Base-by-base conservation (phyloP, 805 yeast species). In the Sungouiella thailandica region DNA sequence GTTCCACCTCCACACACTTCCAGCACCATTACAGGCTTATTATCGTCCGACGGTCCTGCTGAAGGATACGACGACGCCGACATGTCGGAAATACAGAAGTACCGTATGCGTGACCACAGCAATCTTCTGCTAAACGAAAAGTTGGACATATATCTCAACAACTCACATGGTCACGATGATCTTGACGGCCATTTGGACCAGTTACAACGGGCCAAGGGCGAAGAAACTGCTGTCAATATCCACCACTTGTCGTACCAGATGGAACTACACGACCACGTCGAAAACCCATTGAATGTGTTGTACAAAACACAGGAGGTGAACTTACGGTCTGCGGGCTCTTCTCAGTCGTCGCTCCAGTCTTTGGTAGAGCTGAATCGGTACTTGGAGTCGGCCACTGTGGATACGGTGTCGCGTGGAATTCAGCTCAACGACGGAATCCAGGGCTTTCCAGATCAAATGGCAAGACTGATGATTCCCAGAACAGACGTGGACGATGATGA, bases 1-100 rank as follows among this genome's bases (percentile, higher is more conserved):
- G 32, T 29, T 7, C 50, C 50, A 11, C 50, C 50, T 6, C 50
- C 50, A 6, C 50, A 46, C 29, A 32, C 46, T 1, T 36, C 46
- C 8, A 30, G 31, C 29, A 44, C 50, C 8, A 44, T 46, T 27
- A 46, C 48, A 11, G 47, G 50, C 4, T 41, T 46, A 8, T 34
- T 46, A 24, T 17, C 27, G 9, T 13, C 27, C 22, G 15, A 12
- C 43, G 76, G 78, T 47, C 53, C 53, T 6, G 71, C 66, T 32
- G 69, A 68, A 1, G 74, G 69, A 17, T 23, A 27, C 16, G 44
- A 42, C 7, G 43, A 40, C 17, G 34, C 29, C 12, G 46, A 44
- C 11, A 31, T 37, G 14, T 70, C 73, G 19, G 79, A 81, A 46
- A 84, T 89, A 59, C 80, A 88, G 41, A 32, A 34, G 17, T 34